A percentile compares a stretch with the other conserved stretches of the same genome.
Conservation (phyloP, 2,329 filamentous ascomycete genomes). For the Cladophialophora chaetospira region DNA sequence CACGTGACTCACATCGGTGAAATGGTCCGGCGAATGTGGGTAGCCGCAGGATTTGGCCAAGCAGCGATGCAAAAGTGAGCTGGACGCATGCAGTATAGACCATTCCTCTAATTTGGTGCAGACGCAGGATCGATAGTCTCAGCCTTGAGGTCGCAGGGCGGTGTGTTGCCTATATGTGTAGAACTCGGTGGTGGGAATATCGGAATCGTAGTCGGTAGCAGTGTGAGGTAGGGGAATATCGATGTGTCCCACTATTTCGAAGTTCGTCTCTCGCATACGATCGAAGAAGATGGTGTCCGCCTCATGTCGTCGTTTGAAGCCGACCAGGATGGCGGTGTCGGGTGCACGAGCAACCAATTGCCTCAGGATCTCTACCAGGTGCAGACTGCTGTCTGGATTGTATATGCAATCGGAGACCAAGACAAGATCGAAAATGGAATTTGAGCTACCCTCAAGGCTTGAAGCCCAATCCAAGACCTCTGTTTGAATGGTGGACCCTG, state of each 20-base stretch:
- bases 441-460: slow-evolving; percentile 45
- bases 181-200: slow-evolving; percentile 43
- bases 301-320: slow-evolving; percentile 68
- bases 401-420: slow-evolving; percentile 73
- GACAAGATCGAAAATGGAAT: slow-evolving; percentile 57
- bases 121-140: too few species aligned
- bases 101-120: too few species aligned
- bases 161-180: slow-evolving; percentile 26
- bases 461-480: slow-evolving; percentile 63
- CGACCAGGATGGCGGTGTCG: slow-evolving; percentile 57
- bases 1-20: slow-evolving; percentile 3
- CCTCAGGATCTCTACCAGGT: slow-evolving; percentile 61
- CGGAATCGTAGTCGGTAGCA: slow-evolving; percentile 38
- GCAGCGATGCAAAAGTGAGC: too few species aligned
- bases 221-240: slow-evolving; percentile 40
- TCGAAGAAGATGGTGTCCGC: slow-evolving; percentile 69
- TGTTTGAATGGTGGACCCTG: slow-evolving; percentile 50
- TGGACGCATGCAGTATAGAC: too few species aligned
- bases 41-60: not conserved
- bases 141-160: not conserved
- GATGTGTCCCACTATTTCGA: slow-evolving; percentile 39
- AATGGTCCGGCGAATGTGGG: not conserved
- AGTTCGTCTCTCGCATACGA: slow-evolving; percentile 51
- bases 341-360: slow-evolving; percentile 53
- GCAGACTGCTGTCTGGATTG: slow-evolving; percentile 66